Conservation (phyloP, 495 filamentous ascomycete species). For the Neurospora sp. region DNA sequence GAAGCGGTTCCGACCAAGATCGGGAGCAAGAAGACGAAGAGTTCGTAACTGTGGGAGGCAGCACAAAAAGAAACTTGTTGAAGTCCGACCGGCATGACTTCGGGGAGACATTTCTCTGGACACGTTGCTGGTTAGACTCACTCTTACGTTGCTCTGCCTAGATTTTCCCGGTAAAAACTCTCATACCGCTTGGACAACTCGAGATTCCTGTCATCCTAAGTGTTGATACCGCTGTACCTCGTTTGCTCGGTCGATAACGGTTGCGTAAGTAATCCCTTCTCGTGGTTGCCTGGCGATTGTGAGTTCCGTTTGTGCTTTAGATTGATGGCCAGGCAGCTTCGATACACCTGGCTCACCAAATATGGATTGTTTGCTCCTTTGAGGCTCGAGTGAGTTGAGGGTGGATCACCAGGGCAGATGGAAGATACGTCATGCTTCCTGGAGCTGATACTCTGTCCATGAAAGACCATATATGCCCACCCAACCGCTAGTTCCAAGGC, state of each 20-base stretch:
- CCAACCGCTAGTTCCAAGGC: not conserved
- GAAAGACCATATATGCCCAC: not conserved
- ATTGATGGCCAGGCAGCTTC: not conserved
- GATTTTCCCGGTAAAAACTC: not conserved
- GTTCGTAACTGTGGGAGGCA: not conserved
- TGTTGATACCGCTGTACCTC: too few relatives aligned
- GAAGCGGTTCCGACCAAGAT: slow-evolving; percentile 28
- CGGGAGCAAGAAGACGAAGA: slow-evolving; percentile 26
- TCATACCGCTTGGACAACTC: not conserved
- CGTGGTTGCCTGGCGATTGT: too few relatives aligned
- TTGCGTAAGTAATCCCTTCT: too few relatives aligned
- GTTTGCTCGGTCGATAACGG: too few relatives aligned
- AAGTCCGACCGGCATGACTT: not conserved
- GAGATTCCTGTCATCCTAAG: not conserved
- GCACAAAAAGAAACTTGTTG: not conserved
- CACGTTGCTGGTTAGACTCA: not conserved
- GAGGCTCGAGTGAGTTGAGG: not conserved
- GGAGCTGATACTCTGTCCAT: not conserved
- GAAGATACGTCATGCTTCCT: not conserved
- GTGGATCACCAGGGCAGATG: not conserved
- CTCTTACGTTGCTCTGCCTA: not conserved
- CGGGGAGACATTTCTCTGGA: not conserved
- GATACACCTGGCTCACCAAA: not conserved
- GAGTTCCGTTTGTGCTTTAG: too few relatives aligned
- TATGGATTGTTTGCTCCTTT: not conserved